phyloP scores from a whole-genome alignment of 2,329 filamentous ascomycete species.

The Penicillium glabrum region DNA sequence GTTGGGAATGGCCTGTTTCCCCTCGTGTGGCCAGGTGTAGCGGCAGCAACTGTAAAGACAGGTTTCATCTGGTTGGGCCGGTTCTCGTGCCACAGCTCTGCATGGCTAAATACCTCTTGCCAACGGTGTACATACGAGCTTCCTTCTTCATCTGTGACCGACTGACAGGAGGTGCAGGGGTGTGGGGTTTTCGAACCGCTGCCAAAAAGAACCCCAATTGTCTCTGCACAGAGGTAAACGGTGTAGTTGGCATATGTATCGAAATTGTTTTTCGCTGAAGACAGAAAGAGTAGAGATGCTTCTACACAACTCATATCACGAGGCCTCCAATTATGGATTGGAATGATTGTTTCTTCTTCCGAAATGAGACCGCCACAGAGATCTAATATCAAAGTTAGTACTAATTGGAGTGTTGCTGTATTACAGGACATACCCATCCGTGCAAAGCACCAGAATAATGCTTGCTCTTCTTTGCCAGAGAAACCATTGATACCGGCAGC shows the following conservation, averaged over 20 bases:
- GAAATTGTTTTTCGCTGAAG: constrained; percentile 32
- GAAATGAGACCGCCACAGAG: constrained; percentile 56
- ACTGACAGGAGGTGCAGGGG: constrained; percentile 16
- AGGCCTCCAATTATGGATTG: constrained; percentile 48
- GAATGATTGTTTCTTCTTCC: constrained; percentile 52
- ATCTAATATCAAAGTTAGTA: constrained; percentile 28
- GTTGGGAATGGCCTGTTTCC: constrained; percentile 25
- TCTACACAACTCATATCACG: constrained; percentile 22
- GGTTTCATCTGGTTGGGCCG: constrained; percentile 30
- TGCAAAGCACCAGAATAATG: constrained; percentile 57
- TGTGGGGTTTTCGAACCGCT: constrained; percentile 8
- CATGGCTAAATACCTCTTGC: constrained; percentile 40
- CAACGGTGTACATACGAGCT: constrained; percentile 32
- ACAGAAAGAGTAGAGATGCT: constrained; percentile 24
- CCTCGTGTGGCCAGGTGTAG: constrained; percentile 4
- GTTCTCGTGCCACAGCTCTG: constrained; percentile 45
- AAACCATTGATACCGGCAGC: constrained; percentile 54
- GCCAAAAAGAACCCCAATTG: constrained; percentile 40
- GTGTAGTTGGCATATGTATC: constrained; percentile 54
- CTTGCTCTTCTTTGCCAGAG: constrained; percentile 50
- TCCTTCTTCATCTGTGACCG: constrained; percentile 19
- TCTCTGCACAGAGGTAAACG: constrained; percentile 51
- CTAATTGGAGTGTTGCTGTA: neutral
- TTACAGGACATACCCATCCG: constrained; percentile 45
- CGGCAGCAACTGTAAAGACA: constrained; percentile 21